phyloP scores from a whole-genome alignment of 2,329 filamentous ascomycete genomes.

The Pyricularia grisea region DNA sequence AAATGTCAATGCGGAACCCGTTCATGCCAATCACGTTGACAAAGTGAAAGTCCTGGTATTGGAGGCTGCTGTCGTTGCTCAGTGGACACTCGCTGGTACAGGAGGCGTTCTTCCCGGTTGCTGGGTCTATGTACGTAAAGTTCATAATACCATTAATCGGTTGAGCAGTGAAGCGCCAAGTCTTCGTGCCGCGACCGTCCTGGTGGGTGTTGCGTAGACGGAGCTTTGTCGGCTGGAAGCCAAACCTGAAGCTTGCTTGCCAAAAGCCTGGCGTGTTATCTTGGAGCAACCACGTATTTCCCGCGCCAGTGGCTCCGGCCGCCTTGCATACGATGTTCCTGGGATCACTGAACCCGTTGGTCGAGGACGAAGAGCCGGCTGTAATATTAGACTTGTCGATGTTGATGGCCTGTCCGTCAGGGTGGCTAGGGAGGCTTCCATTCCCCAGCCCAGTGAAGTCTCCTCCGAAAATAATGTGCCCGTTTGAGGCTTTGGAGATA shows the following conservation, averaged over 20 bases:
- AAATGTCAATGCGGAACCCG: constrained; percentile 75
- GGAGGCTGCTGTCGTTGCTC: constrained; percentile 53
- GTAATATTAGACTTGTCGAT: constrained; percentile 69
- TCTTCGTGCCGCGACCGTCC: constrained; percentile 77
- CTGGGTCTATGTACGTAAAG: constrained; percentile 77
- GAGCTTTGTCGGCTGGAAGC: constrained; percentile 78
- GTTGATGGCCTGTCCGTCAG: constrained; percentile 74
- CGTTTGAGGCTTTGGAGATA: constrained; percentile 70
- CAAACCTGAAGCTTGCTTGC: constrained; percentile 74
- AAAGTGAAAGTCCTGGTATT: constrained; percentile 85
- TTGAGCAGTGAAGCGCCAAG: constrained; percentile 76
- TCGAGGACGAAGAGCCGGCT: constrained; percentile 51
- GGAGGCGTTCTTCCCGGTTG: constrained; percentile 53
- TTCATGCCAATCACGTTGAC: constrained; percentile 85
- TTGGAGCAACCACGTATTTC: constrained; percentile 73
- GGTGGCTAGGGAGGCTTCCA: constrained; percentile 54
- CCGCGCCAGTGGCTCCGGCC: constrained; percentile 53
- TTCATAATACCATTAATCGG: constrained; percentile 94
- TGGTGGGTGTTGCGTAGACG: constrained; percentile 80
- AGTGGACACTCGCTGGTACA: constrained; percentile 85
- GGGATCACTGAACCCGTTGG: constrained; percentile 62
- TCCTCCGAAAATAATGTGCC: constrained; percentile 87
- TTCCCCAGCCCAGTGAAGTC: constrained; percentile 85
- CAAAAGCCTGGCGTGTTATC: constrained; percentile 72
- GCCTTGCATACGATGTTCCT: constrained; percentile 76